Evolutionary conservation across 2,329 filamentous ascomycete genomes (phyloP), one percentile per base, ranked within the genome.

Genomic region (Fusarium stilboides): DNA sequence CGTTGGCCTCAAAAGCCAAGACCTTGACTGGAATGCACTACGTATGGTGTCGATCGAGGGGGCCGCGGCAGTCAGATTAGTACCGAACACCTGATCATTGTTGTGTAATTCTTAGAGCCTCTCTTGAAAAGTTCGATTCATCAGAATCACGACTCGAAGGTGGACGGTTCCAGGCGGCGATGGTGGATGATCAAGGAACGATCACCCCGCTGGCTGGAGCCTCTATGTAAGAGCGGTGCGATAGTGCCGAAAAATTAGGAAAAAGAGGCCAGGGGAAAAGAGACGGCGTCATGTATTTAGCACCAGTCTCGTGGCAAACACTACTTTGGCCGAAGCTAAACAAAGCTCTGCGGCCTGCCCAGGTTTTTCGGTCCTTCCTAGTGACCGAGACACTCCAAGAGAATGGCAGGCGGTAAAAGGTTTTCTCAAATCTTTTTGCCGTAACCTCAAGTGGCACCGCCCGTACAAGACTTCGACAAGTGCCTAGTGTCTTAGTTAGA

Each of bases 231-330:
- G 34, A n/a, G 8, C 43, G 14, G 28, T 37, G 60, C 45, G 5
- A 22, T 58, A 24, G 17, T 6, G 22, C 13, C 3, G 17, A 15
- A 28, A 57, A 46, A 31, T 24, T 20, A 24, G 22, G 12, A 12
- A 42, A 6, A 20, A 7, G 9, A 19, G 19, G 8, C 4, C 22
- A 43, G 8, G 5, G 22, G n/a, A 19, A 19, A 57, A 33, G 9
- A 31, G 36, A 26, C 26, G 20, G 39, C 22, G 34, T 59, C 53
- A 24, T 9, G 40, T 36, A n/a, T 42, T 47, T 19, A 31, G 33
- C 33, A 20, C 36, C 50, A 28, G 26, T 20, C 60, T 34, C 36
- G 45, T 65, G 60, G 60, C 46, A 47, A 65, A 47, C 20, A n/a
- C 40, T 36, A 40, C 33, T 40, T 46, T 26, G 20, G 20, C 17